Evolutionary conservation across 768 basidiomycete species (phyloP).

Genomic region (Tulasnella sp.): DNA sequence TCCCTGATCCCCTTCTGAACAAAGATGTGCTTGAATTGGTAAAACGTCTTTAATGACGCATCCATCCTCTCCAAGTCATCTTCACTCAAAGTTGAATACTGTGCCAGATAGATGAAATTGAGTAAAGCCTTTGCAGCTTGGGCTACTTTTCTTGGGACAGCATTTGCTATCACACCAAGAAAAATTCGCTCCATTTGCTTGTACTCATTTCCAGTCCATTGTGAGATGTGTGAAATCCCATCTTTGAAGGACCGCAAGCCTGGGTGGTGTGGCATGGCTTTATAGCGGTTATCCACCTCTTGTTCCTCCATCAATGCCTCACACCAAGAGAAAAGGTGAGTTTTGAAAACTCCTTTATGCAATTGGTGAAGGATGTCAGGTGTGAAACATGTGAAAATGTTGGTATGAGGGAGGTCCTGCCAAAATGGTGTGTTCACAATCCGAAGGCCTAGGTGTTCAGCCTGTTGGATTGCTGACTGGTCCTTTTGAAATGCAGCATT

Average conservation of each 20-base stretch:
- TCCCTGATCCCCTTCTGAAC: conserved; percentile 1
- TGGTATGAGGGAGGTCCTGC: neutral
- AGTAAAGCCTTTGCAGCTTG: conserved; percentile 1
- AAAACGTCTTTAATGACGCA: neutral
- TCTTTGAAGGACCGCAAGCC: neutral
- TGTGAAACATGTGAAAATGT: conserved; percentile 10
- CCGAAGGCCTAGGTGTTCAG: neutral
- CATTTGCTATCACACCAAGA: neutral
- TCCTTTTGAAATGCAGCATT: neutral
- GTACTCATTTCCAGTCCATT: conserved; percentile 13
- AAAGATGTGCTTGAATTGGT: neutral
- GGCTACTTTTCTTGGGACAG: neutral
- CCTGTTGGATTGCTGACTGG: neutral
- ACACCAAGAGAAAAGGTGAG: conserved; percentile 14
- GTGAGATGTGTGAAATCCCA: conserved; percentile 1
- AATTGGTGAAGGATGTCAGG: conserved; percentile 15
- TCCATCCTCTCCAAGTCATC: neutral
- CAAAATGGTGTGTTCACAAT: conserved; percentile 8
- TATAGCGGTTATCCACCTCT: conserved; percentile 6
- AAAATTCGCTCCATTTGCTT: conserved; percentile 17
- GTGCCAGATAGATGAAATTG: conserved; percentile 2
- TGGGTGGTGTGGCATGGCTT: neutral
- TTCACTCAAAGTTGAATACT: neutral
- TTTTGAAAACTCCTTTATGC: conserved; percentile 15
- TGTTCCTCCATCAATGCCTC: neutral